Evolutionary conservation across 2,329 filamentous ascomycete genomes (phyloP).

Genomic region (Fusarium floridanum): DNA sequence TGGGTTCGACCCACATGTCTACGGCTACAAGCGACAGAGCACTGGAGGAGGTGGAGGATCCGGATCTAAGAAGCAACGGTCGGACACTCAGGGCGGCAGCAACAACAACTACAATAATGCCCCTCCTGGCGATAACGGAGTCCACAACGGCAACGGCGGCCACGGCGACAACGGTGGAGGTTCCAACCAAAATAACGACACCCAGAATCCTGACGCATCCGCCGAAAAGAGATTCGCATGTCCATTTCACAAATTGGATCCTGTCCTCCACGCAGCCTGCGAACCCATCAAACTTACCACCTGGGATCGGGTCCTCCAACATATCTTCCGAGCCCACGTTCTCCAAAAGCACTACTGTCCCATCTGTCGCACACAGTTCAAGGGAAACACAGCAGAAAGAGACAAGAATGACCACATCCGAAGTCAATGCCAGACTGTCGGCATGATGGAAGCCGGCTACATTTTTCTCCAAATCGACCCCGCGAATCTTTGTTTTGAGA

Average conservation of each 20-base stretch:
- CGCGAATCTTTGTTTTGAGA: neutral
- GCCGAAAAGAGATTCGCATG: neutral
- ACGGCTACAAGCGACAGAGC: neutral
- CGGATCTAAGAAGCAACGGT: neutral
- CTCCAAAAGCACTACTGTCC: neutral
- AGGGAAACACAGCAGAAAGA: no score
- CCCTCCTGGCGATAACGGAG: neutral
- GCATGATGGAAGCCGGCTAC: neutral
- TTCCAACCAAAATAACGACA: neutral
- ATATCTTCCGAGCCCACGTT: neutral
- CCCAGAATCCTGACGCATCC: neutral
- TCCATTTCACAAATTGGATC: neutral
- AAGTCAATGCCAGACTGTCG: neutral
- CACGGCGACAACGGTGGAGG: neutral
- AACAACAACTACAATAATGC: neutral
- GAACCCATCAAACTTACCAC: neutral
- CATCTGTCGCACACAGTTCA: neutral
- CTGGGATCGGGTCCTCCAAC: neutral
- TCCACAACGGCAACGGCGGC: neutral
- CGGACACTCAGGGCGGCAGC: neutral
- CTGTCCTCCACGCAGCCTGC: neutral
- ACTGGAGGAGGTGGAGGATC: neutral
- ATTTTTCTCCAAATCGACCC: neutral
- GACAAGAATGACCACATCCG: neutral
- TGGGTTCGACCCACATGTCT: neutral